These are phyloP conservation scores for Mediolabrus comicus DNA, from an alignment of 108 stramenopile species.

Conservation along the genomic window DNA sequence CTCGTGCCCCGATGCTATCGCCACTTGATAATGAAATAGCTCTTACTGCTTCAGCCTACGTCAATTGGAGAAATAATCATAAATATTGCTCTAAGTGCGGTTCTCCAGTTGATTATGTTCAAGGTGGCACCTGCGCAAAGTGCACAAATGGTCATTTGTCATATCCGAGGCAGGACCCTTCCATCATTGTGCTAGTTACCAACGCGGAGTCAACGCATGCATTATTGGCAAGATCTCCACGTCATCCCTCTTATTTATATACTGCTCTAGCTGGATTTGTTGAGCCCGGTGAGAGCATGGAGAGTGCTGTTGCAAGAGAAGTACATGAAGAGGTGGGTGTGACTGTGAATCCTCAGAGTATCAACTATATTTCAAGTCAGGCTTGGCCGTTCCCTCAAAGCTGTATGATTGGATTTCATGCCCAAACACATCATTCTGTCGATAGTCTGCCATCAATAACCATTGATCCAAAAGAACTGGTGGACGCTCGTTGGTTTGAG, in stretches of 20 bases:
- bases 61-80: slow-evolving; percentile 59
- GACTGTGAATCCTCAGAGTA: slow-evolving; percentile 43
- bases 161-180: slow-evolving; percentile 85
- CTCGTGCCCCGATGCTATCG: slow-evolving; percentile 59
- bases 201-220: slow-evolving; percentile 47
- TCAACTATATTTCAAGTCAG: slow-evolving; percentile 68
- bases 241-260: slow-evolving; percentile 70
- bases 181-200: slow-evolving; percentile 69
- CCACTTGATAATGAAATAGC: slow-evolving; percentile 69
- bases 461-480: slow-evolving; percentile 68
- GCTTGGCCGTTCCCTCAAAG: slow-evolving; percentile 87
- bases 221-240: slow-evolving; percentile 66
- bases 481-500: slow-evolving; percentile 73
- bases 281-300: slow-evolving; percentile 86
- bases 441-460: slow-evolving; percentile 47
- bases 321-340: slow-evolving; percentile 77
- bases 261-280: slow-evolving; percentile 86
- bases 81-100: slow-evolving; percentile 68
- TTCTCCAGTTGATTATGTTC: slow-evolving; percentile 25
- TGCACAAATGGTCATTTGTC: slow-evolving; percentile 52
- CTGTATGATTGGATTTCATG: slow-evolving; percentile 75
- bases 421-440: slow-evolving; percentile 28
- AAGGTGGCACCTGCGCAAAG: slow-evolving; percentile 64
- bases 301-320: slow-evolving; percentile 71
- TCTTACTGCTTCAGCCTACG: slow-evolving; percentile 69